Percentiles rank a stretch among this genome's conserved stretches.
These are phyloP conservation scores for Claviceps cyperi DNA, from an alignment of 2,329 filamentous ascomycete genomes.

Conservation along the genomic window DNA sequence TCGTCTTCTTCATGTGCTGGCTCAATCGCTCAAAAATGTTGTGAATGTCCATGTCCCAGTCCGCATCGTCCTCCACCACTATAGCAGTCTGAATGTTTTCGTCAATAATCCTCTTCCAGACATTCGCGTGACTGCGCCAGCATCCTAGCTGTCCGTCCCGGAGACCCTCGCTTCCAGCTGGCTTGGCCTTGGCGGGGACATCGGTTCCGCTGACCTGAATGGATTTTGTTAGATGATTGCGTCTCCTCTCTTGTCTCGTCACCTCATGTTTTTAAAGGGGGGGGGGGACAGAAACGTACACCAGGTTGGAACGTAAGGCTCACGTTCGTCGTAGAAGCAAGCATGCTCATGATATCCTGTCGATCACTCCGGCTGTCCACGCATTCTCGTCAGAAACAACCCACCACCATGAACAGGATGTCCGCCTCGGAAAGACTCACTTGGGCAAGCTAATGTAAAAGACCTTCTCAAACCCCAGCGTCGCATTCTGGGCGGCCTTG, in stretches of 20 bases:
- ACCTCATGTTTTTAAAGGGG: no score
- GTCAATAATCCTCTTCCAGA: constrained; percentile 1
- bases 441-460: constrained; percentile 1
- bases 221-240: neutral
- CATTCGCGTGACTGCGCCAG: constrained; percentile 1
- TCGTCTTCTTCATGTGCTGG: neutral
- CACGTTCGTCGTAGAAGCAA: neutral
- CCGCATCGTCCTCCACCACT: constrained; percentile 2
- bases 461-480: constrained; percentile 2
- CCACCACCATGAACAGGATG: no score
- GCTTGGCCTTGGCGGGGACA: neutral
- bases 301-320: neutral
- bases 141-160: neutral
- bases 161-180: neutral
- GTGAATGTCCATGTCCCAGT: constrained; percentile 2
- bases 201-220: neutral
- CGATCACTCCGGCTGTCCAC: neutral
- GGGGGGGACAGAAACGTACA: neutral
- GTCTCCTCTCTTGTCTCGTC: no score
- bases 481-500: neutral
- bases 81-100: constrained; percentile 2
- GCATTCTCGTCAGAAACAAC: neutral
- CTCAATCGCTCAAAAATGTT: neutral
- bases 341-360: constrained; percentile 2
- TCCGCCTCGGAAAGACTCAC: neutral